Conservation (phyloP, 257 asterid species). For the Oldenlandia corymbosa region DNA sequence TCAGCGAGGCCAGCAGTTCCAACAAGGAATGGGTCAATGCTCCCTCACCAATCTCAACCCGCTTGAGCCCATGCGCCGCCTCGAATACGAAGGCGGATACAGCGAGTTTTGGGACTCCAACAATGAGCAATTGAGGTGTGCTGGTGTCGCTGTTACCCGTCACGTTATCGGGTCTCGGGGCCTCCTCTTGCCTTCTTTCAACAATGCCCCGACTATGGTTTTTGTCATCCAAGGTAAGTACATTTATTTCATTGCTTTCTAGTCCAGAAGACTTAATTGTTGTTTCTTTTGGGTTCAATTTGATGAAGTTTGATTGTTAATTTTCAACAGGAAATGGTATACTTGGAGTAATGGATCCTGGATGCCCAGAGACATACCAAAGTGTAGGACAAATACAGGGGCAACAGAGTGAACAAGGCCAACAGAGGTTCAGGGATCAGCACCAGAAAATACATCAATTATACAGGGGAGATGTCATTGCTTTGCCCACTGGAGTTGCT, state of each 20-base stretch:
- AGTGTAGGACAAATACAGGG: neutral
- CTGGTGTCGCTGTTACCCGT: conserved; percentile 16
- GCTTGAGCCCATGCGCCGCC: conserved; percentile 3
- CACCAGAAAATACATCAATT: conserved; percentile 47
- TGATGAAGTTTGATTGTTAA: neutral
- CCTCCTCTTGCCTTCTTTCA: conserved; percentile 19
- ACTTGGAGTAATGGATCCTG: conserved; percentile 11
- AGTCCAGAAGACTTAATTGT: neutral
- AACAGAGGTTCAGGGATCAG: conserved; percentile 22
- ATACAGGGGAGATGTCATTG: conserved; percentile 43
- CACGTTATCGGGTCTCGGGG: conserved; percentile 13
- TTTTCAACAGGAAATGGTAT: conserved; percentile 11
- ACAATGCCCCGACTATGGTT: conserved; percentile 9
- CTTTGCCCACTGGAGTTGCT: conserved; percentile 44
- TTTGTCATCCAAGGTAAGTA: conserved; percentile 13
- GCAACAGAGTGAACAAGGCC: neutral
- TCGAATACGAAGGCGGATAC: conserved; percentile 18
- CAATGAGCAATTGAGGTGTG: conserved; percentile 14
- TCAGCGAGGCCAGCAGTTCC: neutral
- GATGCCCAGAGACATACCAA: conserved; percentile 26
- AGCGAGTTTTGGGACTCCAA: conserved; percentile 21
- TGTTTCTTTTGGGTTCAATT: too few species aligned
- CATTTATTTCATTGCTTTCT: too few species aligned
- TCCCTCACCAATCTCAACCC: conserved; percentile 13
- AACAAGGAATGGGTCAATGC: conserved; percentile 11